Evolutionary conservation across 345 rosid genomes (phyloP), one percentile per base, ranked within the genome.

Genomic region (Rhodamnia argentea): DNA sequence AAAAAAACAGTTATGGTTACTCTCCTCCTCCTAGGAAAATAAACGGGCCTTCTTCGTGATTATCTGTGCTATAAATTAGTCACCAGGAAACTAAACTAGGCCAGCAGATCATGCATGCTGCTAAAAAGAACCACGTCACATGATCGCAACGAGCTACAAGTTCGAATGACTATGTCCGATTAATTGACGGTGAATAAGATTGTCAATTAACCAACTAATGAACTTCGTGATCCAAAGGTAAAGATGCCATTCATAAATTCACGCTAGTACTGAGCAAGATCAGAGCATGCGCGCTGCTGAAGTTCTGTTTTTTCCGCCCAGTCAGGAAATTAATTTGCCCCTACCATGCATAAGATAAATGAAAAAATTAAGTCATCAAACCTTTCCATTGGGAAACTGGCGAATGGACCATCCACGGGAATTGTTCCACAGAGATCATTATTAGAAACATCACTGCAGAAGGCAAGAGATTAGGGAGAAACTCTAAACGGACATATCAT

Each of bases 361-460:
- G 40, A 62, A 82, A 29, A 24, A 82, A 62, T 15, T 55, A 82
- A 40, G 83, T 29, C n/a, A 64, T 37, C 52, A 16, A 89, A 94
- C 95, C 96, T 93, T 83, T 89, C 91, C 91, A 93, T 86, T 3
- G 93, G 90, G 88, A 93, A 94, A 84, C 87, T 93, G 37, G 86
- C 15, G 37, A 94, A 94, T 51, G 96, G 95, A 47, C 96, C 96
- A 87, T 93, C 95, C 16, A 92, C 95, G 4, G 96, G 96, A 85
- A 93, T 91, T 50, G 96, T 94, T 87, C 95, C 96, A 47, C 95
- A 94, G 11, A 94, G 93, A 87, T 90, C 90, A 82, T 94, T 94
- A 86, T 91, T 90, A n/a, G 93, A 94, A 58, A 93, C 94, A 81
- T 94, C 96, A 55, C 96, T 94, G 94, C 24, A 37, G 20, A 52